Evolutionary conservation across 768 basidiomycete species (phyloP).

Genomic region (Pisolithus marmoratus): DNA sequence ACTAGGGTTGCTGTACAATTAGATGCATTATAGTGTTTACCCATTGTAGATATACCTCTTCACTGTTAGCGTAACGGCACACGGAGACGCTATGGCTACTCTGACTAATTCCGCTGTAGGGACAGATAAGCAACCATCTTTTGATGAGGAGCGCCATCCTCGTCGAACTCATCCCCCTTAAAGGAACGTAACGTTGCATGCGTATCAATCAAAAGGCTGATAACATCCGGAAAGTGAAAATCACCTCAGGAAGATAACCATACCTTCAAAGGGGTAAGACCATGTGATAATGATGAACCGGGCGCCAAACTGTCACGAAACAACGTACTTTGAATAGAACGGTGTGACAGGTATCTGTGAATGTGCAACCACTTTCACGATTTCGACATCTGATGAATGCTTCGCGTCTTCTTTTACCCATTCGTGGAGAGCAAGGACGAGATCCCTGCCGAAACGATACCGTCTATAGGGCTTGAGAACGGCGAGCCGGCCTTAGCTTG

Average conservation of each 20-base stretch:
- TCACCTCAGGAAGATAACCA: conserved; percentile 64
- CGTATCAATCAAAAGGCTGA: conserved; percentile 13
- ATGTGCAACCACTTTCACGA: conserved; percentile 49
- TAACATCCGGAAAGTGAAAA: conserved; percentile 16
- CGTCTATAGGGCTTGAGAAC: conserved; percentile 62
- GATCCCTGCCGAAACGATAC: conserved; percentile 57
- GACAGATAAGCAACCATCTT: conserved; percentile 64
- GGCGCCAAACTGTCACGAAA: conserved; percentile 9
- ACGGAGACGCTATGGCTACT: conserved; percentile 21
- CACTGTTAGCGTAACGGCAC: conserved; percentile 12
- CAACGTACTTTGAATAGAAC: conserved; percentile 69
- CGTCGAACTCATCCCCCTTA: conserved; percentile 71
- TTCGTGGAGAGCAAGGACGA: conserved; percentile 57
- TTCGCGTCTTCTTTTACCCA: conserved; percentile 45
- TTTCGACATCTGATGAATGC: conserved; percentile 16
- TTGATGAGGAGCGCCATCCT: conserved; percentile 83
- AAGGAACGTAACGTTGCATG: conserved; percentile 12
- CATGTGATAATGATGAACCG: conserved; percentile 1
- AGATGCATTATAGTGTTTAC: conserved; percentile 27
- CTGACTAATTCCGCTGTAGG: conserved; percentile 26
- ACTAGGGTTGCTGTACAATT: conserved; percentile 33
- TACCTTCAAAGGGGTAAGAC: conserved; percentile 41
- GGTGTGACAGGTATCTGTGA: conserved; percentile 64
- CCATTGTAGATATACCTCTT: conserved; percentile 27
- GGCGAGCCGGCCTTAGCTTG: conserved; percentile 69